Percentiles rank a stretch among this genome's conserved stretches.
phyloP scores from a whole-genome alignment of 2,329 filamentous ascomycete genomes.

The Bipolaris victoriae region DNA sequence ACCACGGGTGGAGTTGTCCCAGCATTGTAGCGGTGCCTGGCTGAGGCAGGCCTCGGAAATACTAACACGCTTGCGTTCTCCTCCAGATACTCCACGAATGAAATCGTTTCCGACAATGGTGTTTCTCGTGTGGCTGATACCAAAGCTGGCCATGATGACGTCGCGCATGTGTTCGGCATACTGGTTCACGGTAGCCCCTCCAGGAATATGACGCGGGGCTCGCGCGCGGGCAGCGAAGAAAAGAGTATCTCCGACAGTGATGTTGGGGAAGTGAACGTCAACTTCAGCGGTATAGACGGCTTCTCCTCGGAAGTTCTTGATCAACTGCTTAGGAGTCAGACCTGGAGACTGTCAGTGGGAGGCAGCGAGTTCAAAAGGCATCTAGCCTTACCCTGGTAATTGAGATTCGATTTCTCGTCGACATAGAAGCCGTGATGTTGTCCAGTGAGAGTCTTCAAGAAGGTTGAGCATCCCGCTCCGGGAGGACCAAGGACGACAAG shows the following conservation, averaged over 20 bases:
- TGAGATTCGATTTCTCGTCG: conserved; percentile 73
- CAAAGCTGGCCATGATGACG: conserved; percentile 64
- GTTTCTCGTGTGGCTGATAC: conserved; percentile 62
- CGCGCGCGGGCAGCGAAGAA: conserved; percentile 76
- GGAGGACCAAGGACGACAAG: conserved; percentile 76
- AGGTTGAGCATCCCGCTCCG: conserved; percentile 75
- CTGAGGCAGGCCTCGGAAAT: conserved; percentile 78
- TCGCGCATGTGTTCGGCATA: conserved; percentile 71
- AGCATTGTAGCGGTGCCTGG: conserved; percentile 65
- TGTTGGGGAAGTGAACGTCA: conserved; percentile 79
- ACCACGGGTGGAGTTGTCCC: conserved; percentile 54
- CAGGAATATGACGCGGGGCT: conserved; percentile 66
- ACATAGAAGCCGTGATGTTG: conserved; percentile 82
- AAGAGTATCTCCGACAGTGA: conserved; percentile 79
- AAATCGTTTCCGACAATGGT: conserved; percentile 73
- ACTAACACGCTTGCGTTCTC: conserved; percentile 71
- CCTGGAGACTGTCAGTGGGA: conserved; percentile 49
- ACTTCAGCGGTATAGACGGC: conserved; percentile 87
- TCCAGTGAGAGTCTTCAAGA: conserved; percentile 82
- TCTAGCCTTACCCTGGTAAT: conserved; percentile 67
- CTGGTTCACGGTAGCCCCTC: conserved; percentile 60
- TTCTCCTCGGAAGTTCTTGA: conserved; percentile 78
- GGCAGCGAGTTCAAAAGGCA: background rate
- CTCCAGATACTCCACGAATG: conserved; percentile 70
- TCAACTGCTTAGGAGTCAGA: conserved; percentile 74